These are phyloP conservation scores for Knoxia roxburghii DNA, from an alignment of 257 asterid genomes.

Conservation along the genomic window DNA sequence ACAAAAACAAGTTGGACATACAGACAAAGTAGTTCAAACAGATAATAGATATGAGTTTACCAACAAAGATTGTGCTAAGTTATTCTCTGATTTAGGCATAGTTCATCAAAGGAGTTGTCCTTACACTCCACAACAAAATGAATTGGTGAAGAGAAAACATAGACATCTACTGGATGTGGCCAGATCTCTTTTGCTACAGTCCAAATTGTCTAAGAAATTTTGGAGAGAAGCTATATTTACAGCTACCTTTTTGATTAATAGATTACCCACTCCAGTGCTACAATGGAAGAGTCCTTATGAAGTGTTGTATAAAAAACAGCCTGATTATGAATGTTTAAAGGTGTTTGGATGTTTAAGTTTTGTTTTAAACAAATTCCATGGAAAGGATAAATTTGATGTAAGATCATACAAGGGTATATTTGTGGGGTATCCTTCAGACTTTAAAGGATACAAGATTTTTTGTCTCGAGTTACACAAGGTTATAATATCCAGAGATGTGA, in stretches of 20 bases:
- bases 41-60: no score
- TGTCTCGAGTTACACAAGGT: no score
- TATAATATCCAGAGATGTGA: no score
- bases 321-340: neutral
- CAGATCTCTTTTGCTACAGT: neutral
- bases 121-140: no score
- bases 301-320: neutral
- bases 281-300: neutral
- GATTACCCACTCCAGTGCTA: neutral
- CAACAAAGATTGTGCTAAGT: no score
- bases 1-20: no score
- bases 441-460: neutral
- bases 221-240: neutral
- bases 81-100: no score
- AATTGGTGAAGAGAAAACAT: no score
- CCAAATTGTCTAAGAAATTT: neutral
- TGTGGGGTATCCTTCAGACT: conserved; percentile 7
- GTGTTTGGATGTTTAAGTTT: conserved; percentile 4
- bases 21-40: no score
- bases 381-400: neutral
- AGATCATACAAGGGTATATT: conserved; percentile 1
- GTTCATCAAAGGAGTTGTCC: no score
- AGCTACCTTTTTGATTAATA: neutral
- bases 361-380: neutral
- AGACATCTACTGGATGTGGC: no score